phyloP scores from a whole-genome alignment of 2,329 filamentous ascomycete genomes.

The Colletotrichum theobromicola region DNA sequence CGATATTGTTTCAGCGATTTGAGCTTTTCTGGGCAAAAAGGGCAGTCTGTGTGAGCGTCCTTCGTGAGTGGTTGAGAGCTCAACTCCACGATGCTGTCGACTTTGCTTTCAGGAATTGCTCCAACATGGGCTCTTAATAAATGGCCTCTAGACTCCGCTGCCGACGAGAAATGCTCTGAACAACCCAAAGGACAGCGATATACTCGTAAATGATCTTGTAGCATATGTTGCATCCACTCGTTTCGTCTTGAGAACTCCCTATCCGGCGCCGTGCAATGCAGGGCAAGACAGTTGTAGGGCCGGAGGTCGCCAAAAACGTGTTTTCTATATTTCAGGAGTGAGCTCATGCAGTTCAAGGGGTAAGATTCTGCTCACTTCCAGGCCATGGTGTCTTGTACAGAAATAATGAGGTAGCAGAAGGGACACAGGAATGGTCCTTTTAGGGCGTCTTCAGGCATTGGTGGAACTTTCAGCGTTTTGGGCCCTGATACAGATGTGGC shows the following conservation, averaged over 20 bases:
- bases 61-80: accelerated
- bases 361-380: conserved; percentile 34
- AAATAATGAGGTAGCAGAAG: conserved; percentile 42
- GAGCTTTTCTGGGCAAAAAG: accelerated
- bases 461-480: conserved; percentile 25
- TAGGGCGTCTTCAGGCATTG: conserved; percentile 23
- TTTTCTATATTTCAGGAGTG: conserved; percentile 22
- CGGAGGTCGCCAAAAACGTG: conserved; percentile 43
- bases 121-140: accelerated
- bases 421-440: conserved; percentile 41
- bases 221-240: conserved; percentile 29
- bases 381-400: conserved; percentile 21
- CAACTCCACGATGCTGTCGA: accelerated
- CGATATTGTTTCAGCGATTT: neutral
- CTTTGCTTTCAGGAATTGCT: accelerated
- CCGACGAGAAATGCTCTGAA: accelerated
- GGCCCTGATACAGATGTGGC: conserved; percentile 26
- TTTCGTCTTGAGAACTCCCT: conserved; percentile 24
- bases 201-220: conserved; percentile 23
- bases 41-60: accelerated
- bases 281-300: conserved; percentile 40
- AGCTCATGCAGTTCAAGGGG: accelerated
- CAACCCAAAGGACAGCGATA: neutral
- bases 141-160: neutral
- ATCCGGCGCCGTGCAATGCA: conserved; percentile 27